Percentiles rank a stretch among this genome's conserved stretches.
Evolutionary conservation across 2,329 filamentous ascomycete species (phyloP).

Genomic region (Aspergillus puulaauensis): DNA sequence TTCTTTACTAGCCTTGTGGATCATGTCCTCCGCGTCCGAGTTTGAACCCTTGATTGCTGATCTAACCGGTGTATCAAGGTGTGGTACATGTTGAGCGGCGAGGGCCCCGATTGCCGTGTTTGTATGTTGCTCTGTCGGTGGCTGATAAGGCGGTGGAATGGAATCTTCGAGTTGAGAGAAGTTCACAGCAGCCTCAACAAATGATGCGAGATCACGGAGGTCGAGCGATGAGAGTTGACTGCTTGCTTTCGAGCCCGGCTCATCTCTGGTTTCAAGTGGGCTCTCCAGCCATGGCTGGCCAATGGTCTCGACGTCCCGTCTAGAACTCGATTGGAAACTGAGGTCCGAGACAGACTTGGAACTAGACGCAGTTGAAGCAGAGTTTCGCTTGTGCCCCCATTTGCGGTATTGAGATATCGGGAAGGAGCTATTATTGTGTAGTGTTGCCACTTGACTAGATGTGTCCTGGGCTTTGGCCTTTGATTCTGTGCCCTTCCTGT

Average conservation of each 20-base stretch:
- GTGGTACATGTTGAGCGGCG: neutral
- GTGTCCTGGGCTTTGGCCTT: slow-evolving; percentile 27
- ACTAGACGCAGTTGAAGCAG: slow-evolving; percentile 20
- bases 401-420: slow-evolving; percentile 17
- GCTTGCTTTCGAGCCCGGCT: slow-evolving; percentile 16
- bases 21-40: neutral
- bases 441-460: slow-evolving; percentile 27
- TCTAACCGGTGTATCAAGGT: neutral
- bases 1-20: neutral
- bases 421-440: slow-evolving; percentile 33
- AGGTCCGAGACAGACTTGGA: slow-evolving; percentile 14
- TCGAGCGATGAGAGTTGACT: slow-evolving; percentile 28
- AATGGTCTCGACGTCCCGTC: slow-evolving; percentile 37
- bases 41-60: neutral
- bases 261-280: slow-evolving; percentile 20
- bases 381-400: slow-evolving; percentile 23
- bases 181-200: slow-evolving; percentile 34
- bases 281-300: slow-evolving; percentile 38
- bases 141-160: slow-evolving; percentile 22
- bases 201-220: slow-evolving; percentile 32
- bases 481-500: slow-evolving; percentile 25
- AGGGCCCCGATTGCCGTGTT: neutral
- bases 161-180: slow-evolving; percentile 24
- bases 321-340: slow-evolving; percentile 30
- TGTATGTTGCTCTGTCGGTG: neutral